phyloP scores from a whole-genome alignment of 768 basidiomycete genomes.

The Candolleomyces eurysporus region DNA sequence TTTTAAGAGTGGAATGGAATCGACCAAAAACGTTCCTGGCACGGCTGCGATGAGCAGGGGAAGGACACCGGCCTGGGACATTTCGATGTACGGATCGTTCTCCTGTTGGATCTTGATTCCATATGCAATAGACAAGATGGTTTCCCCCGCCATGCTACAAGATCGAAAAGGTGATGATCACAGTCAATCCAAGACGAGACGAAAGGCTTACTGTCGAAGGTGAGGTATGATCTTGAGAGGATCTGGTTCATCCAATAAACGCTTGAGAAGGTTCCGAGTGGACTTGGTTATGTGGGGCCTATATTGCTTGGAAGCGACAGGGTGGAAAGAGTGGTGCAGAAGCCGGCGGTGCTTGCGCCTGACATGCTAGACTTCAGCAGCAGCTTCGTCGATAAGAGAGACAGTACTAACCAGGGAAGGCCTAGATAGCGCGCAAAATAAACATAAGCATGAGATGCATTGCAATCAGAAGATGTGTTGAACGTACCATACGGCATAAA shows the following conservation, averaged over 20 bases:
- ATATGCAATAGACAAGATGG: conserved; percentile 32
- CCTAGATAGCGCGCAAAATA: conserved; percentile 8
- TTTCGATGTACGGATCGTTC: conserved; percentile 29
- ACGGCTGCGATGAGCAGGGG: conserved; percentile 21
- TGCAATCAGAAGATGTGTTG: not conserved
- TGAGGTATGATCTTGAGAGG: not conserved
- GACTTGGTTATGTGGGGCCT: conserved; percentile 22
- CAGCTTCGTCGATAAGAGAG: too few species aligned
- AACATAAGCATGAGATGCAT: not conserved
- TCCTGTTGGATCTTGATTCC: conserved; percentile 30
- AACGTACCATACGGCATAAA: conserved; percentile 28
- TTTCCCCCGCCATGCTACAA: conserved; percentile 30
- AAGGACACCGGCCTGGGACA: conserved; percentile 20
- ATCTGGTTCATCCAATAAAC: conserved; percentile 24
- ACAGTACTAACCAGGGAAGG: conserved; percentile 13
- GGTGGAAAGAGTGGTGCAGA: conserved; percentile 31
- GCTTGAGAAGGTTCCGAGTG: conserved; percentile 25
- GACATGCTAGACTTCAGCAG: not conserved
- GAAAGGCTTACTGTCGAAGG: not conserved
- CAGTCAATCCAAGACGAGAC: not conserved
- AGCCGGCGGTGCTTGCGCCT: conserved; percentile 33
- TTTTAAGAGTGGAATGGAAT: conserved; percentile 23
- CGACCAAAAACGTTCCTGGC: conserved; percentile 31
- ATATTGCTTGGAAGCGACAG: conserved; percentile 22
- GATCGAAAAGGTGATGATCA: not conserved